phyloP scores from a whole-genome alignment of 2,329 filamentous ascomycete species.

The Talaromyces sp. region DNA sequence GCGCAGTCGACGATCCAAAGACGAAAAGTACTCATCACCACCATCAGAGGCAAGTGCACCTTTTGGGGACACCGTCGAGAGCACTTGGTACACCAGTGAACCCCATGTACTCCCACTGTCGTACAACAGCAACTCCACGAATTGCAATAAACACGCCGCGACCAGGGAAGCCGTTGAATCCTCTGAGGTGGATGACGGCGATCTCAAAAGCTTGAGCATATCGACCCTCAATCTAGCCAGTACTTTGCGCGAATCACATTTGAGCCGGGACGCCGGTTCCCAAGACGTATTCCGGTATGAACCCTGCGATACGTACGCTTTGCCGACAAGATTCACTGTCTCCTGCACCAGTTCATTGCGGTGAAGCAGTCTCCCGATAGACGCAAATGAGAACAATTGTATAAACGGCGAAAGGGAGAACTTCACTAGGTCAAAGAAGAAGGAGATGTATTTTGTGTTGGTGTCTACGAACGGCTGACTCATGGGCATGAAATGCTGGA shows the following conservation, averaged over 20 bases:
- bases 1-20: not conserved
- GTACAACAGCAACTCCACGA: not conserved
- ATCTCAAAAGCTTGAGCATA: not conserved
- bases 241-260: not conserved
- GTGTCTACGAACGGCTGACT: not conserved
- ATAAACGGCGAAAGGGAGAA: not conserved
- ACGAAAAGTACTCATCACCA: not conserved
- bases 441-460: not conserved
- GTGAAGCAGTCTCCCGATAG: not conserved
- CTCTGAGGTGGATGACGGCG: not conserved
- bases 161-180: not conserved
- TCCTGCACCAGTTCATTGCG: not conserved
- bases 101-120: not conserved
- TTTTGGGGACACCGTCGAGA: not conserved
- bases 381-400: not conserved
- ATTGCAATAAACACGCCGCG: not conserved
- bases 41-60: no score
- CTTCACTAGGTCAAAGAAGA: not conserved
- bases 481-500: not conserved
- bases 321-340: not conserved
- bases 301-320: not conserved
- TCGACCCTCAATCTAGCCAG: not conserved
- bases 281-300: not conserved
- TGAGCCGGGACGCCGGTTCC: not conserved
- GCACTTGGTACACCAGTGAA: not conserved